These are phyloP conservation scores for Psilocybe mexicana DNA, from an alignment of 1,284 basidiomycete species.

Conservation along the genomic window DNA sequence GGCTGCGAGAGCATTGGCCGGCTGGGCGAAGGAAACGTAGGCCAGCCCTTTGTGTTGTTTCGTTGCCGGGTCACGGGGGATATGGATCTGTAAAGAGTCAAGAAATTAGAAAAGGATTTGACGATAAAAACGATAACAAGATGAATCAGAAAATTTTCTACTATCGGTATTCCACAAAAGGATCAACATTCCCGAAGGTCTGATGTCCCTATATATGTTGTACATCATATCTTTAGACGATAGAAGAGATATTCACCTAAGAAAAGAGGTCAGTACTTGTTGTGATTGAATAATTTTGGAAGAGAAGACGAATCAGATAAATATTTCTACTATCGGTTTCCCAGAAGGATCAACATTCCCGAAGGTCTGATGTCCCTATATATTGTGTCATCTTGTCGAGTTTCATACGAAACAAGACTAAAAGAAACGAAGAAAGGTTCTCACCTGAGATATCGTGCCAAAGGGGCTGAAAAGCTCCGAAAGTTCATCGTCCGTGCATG, in stretches of 20 bases:
- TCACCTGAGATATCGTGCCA: constrained; percentile 75
- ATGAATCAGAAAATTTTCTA: constrained; percentile 43
- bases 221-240: constrained; percentile 26
- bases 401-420: constrained; percentile 22
- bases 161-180: constrained; percentile 38
- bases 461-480: constrained; percentile 66
- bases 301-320: constrained; percentile 25
- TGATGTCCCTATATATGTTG: constrained; percentile 44
- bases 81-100: constrained; percentile 63
- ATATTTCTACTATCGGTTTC: constrained; percentile 57
- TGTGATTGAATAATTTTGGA: constrained; percentile 7
- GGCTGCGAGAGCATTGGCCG: constrained; percentile 73
- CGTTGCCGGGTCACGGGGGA: constrained; percentile 71
- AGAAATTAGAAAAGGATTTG: constrained; percentile 39
- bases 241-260: constrained; percentile 25
- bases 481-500: constrained; percentile 78
- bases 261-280: constrained; percentile 11
- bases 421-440: constrained; percentile 10
- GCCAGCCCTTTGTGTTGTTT: constrained; percentile 82
- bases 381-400: constrained; percentile 45
- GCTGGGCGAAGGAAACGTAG: constrained; percentile 76
- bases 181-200: constrained; percentile 45
- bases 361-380: constrained; percentile 65
- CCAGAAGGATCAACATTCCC: constrained; percentile 58
- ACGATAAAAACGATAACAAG: constrained; percentile 22